Conservation (phyloP, 192 early-diverging fungal species). For the Coemansia aciculifera region DNA sequence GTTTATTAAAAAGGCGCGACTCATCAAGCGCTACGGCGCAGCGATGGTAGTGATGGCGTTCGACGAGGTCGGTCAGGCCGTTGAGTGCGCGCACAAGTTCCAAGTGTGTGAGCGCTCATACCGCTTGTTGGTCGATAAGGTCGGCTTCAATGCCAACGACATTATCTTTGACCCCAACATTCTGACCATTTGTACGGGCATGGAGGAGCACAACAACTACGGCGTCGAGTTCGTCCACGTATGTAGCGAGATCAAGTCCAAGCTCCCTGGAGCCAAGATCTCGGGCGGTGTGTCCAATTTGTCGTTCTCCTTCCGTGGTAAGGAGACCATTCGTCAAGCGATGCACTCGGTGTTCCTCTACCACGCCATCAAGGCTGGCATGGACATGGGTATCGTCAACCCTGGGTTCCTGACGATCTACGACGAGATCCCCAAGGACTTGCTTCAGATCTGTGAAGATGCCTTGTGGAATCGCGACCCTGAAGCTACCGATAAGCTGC, state of each 20-base stretch:
- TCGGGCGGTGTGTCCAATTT: conserved; percentile 97
- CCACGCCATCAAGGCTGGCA: conserved; percentile 78
- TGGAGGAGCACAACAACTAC: conserved; percentile 98
- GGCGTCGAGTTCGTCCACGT: conserved; percentile 92
- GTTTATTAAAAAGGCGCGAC: conserved; percentile 86
- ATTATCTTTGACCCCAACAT: conserved; percentile 94
- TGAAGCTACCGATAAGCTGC: conserved; percentile 90
- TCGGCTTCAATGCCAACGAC: conserved; percentile 84
- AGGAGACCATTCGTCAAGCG: conserved; percentile 87
- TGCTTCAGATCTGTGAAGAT: conserved; percentile 88
- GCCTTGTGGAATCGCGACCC: conserved; percentile 92
- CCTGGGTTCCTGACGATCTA: conserved; percentile 95
- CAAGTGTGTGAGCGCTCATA: conserved; percentile 90
- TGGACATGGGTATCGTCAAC: conserved; percentile 99
- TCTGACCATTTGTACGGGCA: conserved; percentile 91
- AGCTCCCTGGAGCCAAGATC: conserved; percentile 87
- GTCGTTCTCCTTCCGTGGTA: conserved; percentile 96
- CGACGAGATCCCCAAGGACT: conserved; percentile 93
- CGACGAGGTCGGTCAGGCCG: conserved; percentile 93
- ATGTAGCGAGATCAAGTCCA: conserved; percentile 71
- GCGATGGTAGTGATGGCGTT: conserved; percentile 98
- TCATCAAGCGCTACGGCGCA: conserved; percentile 88
- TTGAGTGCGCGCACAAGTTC: conserved; percentile 79
- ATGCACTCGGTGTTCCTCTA: conserved; percentile 97
- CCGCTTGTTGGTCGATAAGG: conserved; percentile 77